Evolutionary conservation across 1,284 basidiomycete species (phyloP), one percentile per base, ranked within the genome.

Genomic region (Xerocomus amazonicus): DNA sequence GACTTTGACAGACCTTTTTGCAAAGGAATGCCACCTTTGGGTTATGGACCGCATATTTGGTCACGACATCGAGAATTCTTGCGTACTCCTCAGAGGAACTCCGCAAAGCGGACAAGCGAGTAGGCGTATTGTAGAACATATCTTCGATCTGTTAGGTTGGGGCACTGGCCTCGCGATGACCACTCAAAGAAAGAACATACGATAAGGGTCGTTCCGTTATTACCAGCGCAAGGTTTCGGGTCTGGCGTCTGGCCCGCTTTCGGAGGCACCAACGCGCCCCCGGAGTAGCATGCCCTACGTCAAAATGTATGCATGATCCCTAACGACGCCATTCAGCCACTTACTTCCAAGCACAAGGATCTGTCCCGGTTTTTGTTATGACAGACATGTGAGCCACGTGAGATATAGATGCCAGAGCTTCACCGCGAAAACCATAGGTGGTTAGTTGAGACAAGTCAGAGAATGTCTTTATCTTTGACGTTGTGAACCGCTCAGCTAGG

Each of bases 371-470:
- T 73, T 98, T 99, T 5, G 93, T 97, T 12, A 92, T 73, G 9
- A 99, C 90, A 16, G 84, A 83, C 54, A 99, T 76, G 63, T 90
- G 89, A 2, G 94, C 87, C 45, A 97, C 92, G 70, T 97, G 94
- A 28, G 93, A 96, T 53, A 99, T 94, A 34, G 93, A 97, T 0
- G 97, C 97, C 19, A 99, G 75, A 0, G 97, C 97, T 70, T 99
- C 97, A 29, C 97, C 97, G 48, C 97, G 82, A 67, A 99, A 99
- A 1, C 97, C 97, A 69, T 97, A 99, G 0, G 97, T 99, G 4
- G 81, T 78, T 42, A 99, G 78, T n/a, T 74, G 77, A 36, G 85
- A 82, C 41, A 99, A 70, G 65, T 99, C 97, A 9, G 89, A 85
- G 63, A 95, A 99, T 0, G 81, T 80, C 0, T 83, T 78, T 9